phyloP scores from a whole-genome alignment of 2,329 filamentous ascomycete genomes.

The Colletotrichum musicola region DNA sequence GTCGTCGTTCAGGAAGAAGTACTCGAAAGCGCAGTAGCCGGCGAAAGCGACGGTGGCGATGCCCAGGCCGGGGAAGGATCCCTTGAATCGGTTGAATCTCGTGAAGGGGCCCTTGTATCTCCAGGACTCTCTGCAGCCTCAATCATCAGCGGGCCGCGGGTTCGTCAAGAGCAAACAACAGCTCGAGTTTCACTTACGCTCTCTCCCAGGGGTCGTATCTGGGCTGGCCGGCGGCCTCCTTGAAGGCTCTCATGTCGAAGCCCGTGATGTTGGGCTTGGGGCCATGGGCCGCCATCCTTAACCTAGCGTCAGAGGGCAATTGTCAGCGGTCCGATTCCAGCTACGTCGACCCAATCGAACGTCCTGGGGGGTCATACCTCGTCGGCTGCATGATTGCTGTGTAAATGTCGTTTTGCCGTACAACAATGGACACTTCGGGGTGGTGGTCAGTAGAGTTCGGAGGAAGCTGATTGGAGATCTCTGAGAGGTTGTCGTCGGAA shows the following conservation, averaged over 20 bases:
- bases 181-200: slow-evolving; percentile 60
- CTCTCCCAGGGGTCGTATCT: slow-evolving; percentile 77
- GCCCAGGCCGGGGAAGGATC: slow-evolving; percentile 88
- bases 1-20: slow-evolving; percentile 84
- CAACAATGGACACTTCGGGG: slow-evolving; percentile 26
- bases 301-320: slow-evolving; percentile 47
- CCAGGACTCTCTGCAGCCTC: slow-evolving; percentile 84
- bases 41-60: slow-evolving; percentile 93
- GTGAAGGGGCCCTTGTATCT: slow-evolving; percentile 91
- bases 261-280: slow-evolving; percentile 85
- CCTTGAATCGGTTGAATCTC: slow-evolving; percentile 89
- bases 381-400: slow-evolving; percentile 47
- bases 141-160: slow-evolving; percentile 28
- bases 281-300: slow-evolving; percentile 61
- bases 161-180: neutral
- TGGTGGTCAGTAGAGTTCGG: slow-evolving; percentile 36
- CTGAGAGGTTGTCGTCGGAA: slow-evolving; percentile 39
- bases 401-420: slow-evolving; percentile 38
- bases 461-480: slow-evolving; percentile 39
- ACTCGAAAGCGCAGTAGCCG: slow-evolving; percentile 89
- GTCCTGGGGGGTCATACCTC: slow-evolving; percentile 40
- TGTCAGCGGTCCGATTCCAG: neutral
- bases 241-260: slow-evolving; percentile 88
- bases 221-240: slow-evolving; percentile 73
- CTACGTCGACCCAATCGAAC: slow-evolving; percentile 15